Base-by-base conservation (phyloP, 1,284 basidiomycete genomes). In the Microbotryum saponariae region DNA sequence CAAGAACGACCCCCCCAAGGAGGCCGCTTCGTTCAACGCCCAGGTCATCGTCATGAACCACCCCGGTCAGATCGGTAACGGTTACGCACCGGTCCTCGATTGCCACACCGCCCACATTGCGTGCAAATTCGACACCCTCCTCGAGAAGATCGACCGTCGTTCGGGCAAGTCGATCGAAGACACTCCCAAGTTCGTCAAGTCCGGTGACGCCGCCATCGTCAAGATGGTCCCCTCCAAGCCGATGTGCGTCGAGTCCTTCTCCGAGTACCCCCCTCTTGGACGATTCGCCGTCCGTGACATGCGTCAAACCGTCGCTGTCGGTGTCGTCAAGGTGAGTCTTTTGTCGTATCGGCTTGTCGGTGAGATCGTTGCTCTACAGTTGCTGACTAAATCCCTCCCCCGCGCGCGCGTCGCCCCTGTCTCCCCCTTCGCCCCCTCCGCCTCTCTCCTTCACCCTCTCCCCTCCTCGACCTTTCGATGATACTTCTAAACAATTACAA, bases 31-130 rank as follows among this genome's bases (percentile, higher is more conserved):
- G 65, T 98, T 99, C 91, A 94, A 88, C 79, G 94, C 94, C 71
- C 94, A 99, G 85, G 96, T 99, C 82, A 98, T 98, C 78, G 91
- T 99, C 78, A 89, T 99, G 79, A 98, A 98, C 85, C 96, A 99
- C 87, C 96, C 96, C 67, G 96, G 96, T 83, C 96, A 99, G 81
- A 97, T 99, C 77, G 89, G 91, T 81, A 90, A 90, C 74, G 91
- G 91, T 72, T 94, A 96, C 79, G 91, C 94, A 59, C 94, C 94
- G 65, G 94, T 99, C 66, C 87, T 99, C 73, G 94, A 99, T 83
- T 99, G 94, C 82, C 94, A 99, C 87, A 98, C 94, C 70, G 92
- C 94, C 77, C 94, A 66, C 65, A 56, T 64, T 78, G 96, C 96
- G 71, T 98, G 96, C 89, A 97, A 97, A 82, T 98, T 98, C 81